Base-by-base conservation (phyloP, 257 asterid genomes). In the Apocynum venetum region DNA sequence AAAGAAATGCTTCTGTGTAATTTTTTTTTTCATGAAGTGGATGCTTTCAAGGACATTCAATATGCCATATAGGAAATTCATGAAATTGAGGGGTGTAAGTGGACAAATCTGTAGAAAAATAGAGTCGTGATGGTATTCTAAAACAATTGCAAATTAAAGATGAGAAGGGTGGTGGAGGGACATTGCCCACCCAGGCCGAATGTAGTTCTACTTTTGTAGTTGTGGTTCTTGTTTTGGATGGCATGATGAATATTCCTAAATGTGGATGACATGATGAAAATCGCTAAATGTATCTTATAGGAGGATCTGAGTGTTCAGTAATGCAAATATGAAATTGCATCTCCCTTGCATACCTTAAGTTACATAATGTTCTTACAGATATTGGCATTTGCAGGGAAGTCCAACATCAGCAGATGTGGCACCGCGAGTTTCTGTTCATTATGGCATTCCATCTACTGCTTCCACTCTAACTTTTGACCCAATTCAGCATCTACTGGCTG, bases 401-500 rank as follows among this genome's bases (percentile, higher is more conserved):
- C 84, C 81, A 84, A 73, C 77, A 67, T 63, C 82, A 19, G 73
- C 84, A 51, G 87, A 84, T 25, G 78, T 89, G 84, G 85, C 86
- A 65, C 96, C 98, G 7, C 79, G 82, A 69, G 87, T 93, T 80
- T 73, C 84, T 76, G 91, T 87, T 73, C 99, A 96, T 85, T 93
- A 93, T 86, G 99, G 99, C 77, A 90, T 96, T 77, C 98, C 99
- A 74, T 87, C 95, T 41, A 89, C 97, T 79, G 97, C 97, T 35
- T 96, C 99, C 1, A 78, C 86, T 82, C 85, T 96, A 71, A 92
- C 96, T 77, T 96, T 87, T 76, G 98, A 96, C 82, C 93, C 93
- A 64, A 73, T 93, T 79, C 98, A 96, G 78, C 82, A 89, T 80
- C 91, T 96, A 80, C 85, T 96, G 88, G 98, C 98, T 57, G 85